Evolutionary conservation across 176 grass and related monocot genomes (phyloP).

Genomic region (Rhynchospora breviuscula): DNA sequence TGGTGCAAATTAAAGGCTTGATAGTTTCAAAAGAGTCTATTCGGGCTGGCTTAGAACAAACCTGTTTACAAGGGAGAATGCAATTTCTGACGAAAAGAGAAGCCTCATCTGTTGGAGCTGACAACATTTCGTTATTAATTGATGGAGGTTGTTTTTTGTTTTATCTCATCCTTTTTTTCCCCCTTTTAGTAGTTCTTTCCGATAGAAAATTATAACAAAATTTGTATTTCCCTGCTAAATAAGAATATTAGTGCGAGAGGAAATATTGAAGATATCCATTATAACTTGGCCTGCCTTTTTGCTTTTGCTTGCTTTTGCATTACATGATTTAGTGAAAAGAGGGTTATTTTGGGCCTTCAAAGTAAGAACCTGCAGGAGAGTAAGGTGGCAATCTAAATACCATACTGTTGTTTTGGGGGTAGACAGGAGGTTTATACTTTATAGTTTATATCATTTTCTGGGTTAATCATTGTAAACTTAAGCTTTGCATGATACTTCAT

Average conservation of each 20-base stretch:
- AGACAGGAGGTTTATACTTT: neutral
- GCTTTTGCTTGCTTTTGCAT: neutral
- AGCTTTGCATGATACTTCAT: neutral
- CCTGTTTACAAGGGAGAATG: constrained; percentile 55
- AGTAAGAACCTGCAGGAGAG: neutral
- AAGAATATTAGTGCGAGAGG: neutral
- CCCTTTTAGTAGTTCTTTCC: neutral
- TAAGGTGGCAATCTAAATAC: neutral
- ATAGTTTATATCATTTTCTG: neutral
- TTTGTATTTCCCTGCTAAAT: neutral
- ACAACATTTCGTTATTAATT: constrained; percentile 38
- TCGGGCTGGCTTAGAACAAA: constrained; percentile 53
- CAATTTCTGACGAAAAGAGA: constrained; percentile 66
- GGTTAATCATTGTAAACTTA: neutral
- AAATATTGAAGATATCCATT: neutral
- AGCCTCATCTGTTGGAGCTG: constrained; percentile 38
- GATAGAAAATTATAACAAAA: neutral
- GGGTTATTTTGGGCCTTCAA: neutral
- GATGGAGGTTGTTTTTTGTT: constrained; percentile 57
- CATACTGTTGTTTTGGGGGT: neutral
- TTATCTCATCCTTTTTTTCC: neutral
- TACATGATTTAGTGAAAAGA: neutral
- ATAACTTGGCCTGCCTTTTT: neutral
- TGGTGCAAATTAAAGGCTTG: constrained; percentile 55
- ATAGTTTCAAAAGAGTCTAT: constrained; percentile 58